These are phyloP conservation scores for Fremontodendron californicum DNA, from an alignment of 345 rosid genomes.

Conservation along the genomic window DNA sequence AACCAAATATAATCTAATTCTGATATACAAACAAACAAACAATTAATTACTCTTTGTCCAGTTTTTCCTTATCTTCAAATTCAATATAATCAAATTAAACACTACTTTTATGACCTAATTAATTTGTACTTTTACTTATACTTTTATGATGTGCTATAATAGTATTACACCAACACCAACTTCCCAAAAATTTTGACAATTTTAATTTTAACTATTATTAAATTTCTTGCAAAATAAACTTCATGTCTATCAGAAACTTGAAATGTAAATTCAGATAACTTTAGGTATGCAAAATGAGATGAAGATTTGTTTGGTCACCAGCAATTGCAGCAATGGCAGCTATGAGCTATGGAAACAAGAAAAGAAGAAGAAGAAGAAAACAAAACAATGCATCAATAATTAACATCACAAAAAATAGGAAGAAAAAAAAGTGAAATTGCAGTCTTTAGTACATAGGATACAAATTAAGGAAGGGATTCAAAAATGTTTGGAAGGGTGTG, in stretches of 20 bases:
- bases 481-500: not conserved
- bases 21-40: not conserved
- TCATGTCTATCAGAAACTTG: not conserved
- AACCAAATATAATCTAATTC: not conserved
- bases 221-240: not conserved
- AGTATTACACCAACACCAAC: not conserved
- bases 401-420: too few relatives aligned
- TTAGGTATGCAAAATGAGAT: not conserved
- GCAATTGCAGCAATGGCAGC: not conserved
- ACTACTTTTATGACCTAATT: too few relatives aligned
- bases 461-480: not conserved
- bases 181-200: not conserved
- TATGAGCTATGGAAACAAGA: not conserved
- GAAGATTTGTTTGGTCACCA: not conserved
- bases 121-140: too few relatives aligned
- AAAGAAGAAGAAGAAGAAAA: not conserved
- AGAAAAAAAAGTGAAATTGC: not conserved
- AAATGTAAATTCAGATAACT: not conserved
- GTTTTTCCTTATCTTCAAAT: too few relatives aligned
- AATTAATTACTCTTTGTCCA: not conserved
- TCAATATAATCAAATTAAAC: too few relatives aligned
- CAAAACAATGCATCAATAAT: not conserved
- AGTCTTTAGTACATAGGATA: not conserved
- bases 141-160: too few relatives aligned
- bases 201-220: not conserved